Evolutionary conservation across 176 grass and related monocot genomes (phyloP).

Genomic region (Oryza glumipatula): DNA sequence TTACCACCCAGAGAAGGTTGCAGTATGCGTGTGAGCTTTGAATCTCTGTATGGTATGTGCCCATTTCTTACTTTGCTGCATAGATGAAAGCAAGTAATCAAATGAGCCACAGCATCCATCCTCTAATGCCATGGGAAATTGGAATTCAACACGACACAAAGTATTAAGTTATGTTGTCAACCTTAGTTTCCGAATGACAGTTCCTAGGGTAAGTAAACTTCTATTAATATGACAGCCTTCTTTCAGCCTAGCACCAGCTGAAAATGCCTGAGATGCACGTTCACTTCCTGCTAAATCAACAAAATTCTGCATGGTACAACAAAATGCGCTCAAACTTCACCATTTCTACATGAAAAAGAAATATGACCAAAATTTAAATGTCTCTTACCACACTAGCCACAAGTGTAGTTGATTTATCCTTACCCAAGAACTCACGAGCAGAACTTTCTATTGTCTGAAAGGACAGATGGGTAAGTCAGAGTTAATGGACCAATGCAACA

Average conservation of each 20-base stretch:
- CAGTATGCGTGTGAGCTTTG: conserved; percentile 91
- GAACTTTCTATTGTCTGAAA: conserved; percentile 89
- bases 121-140: conserved; percentile 3
- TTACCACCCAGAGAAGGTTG: conserved; percentile 86
- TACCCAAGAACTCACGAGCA: conserved; percentile 79
- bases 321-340: conserved; percentile 3
- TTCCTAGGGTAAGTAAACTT: conserved; percentile 86
- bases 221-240: conserved; percentile 97
- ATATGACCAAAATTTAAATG: conserved; percentile 20
- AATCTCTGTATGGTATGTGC: conserved; percentile 91
- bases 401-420: conserved; percentile 81
- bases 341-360: conserved; percentile 12
- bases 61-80: conserved; percentile 88
- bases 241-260: conserved; percentile 81
- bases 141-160: conserved; percentile 18
- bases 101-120: conserved; percentile 11
- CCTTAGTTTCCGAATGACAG: conserved; percentile 91
- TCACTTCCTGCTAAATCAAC: conserved; percentile 96
- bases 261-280: conserved; percentile 81
- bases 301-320: conserved; percentile 70
- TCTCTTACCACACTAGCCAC: conserved; percentile 82
- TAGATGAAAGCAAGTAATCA: conserved; percentile 33
- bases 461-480: conserved; percentile 44
- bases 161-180: conserved; percentile 36
- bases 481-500: conserved; percentile 26